Conservation (phyloP, 2,329 filamentous ascomycete species). For the Penicillium hesseltinei region DNA sequence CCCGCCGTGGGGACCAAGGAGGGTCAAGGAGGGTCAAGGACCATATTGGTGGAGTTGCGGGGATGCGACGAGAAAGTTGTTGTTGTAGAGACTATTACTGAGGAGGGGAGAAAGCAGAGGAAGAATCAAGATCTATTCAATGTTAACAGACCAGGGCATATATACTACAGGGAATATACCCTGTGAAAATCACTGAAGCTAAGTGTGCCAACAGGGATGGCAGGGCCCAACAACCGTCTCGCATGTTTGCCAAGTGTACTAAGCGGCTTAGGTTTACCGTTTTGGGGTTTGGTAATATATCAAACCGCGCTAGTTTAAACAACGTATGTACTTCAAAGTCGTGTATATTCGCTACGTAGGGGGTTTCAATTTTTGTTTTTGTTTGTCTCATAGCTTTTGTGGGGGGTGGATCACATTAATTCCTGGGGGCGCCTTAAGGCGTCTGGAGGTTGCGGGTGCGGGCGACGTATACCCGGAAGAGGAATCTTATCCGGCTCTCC, state of each 20-base stretch:
- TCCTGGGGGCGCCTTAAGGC: not conserved
- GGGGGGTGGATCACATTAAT: not conserved
- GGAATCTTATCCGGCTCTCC: conserved; percentile 8
- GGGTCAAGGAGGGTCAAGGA: not conserved
- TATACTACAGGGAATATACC: too few species aligned
- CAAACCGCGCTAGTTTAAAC: not conserved
- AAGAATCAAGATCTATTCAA: too few species aligned
- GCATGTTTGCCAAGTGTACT: not conserved
- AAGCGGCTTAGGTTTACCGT: not conserved
- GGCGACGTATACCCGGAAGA: not conserved
- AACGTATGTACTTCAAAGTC: not conserved
- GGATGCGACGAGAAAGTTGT: conserved; percentile 1
- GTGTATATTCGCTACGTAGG: not conserved
- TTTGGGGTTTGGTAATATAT: not conserved
- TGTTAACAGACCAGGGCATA: too few species aligned
- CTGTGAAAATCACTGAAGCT: too few species aligned
- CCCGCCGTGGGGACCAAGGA: conserved; percentile 6
- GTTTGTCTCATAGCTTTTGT: not conserved
- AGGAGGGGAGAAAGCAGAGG: too few species aligned
- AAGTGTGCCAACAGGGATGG: too few species aligned
- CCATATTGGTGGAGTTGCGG: conserved; percentile 7
- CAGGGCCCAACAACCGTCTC: not conserved
- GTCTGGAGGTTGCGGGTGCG: not conserved
- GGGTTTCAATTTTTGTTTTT: not conserved
- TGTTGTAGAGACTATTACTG: too few species aligned